Evolutionary conservation across 495 filamentous ascomycete genomes (phyloP).

Genomic region (Trichodelitschia bisporula): DNA sequence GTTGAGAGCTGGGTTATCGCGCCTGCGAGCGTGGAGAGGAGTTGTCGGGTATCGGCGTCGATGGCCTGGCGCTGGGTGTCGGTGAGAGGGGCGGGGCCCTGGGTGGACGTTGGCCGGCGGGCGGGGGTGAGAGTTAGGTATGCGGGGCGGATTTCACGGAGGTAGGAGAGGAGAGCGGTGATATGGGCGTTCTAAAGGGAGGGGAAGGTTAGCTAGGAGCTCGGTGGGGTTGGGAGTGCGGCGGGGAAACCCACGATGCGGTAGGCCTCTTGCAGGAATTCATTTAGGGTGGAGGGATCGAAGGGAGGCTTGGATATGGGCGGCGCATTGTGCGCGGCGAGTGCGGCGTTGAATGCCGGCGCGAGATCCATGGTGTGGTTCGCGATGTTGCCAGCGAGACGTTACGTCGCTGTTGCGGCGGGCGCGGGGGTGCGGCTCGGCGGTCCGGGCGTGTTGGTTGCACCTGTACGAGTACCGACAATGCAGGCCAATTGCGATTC

Average conservation of each 20-base stretch:
- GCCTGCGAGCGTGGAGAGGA: conserved; percentile 59
- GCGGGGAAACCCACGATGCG: conserved; percentile 42
- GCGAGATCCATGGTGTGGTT: conserved; percentile 1
- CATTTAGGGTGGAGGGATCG: conserved; percentile 31
- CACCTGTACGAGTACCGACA: too few relatives aligned
- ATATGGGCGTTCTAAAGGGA: conserved; percentile 57
- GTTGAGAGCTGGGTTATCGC: conserved; percentile 51
- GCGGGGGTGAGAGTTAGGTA: conserved; percentile 31
- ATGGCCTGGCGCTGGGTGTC: conserved; percentile 31
- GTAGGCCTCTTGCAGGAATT: conserved; percentile 90
- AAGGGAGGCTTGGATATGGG: conserved; percentile 2
- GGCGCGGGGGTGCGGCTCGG: neutral
- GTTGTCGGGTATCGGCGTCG: conserved; percentile 58
- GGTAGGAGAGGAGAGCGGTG: conserved; percentile 43
- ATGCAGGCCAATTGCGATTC: too few relatives aligned
- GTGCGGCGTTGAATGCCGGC: neutral
- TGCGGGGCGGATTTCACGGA: conserved; percentile 59
- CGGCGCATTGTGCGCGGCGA: neutral
- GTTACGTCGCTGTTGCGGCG: neutral
- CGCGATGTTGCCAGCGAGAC: conserved; percentile 1
- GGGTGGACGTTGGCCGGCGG: conserved; percentile 19
- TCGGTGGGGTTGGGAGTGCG: conserved; percentile 1
- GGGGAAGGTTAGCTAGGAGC: conserved; percentile 3
- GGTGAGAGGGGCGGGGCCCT: conserved; percentile 35
- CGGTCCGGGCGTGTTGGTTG: too few relatives aligned